A percentile compares a stretch with the other conserved stretches of the same genome.
Evolutionary conservation across 805 yeast genomes (phyloP).

Genomic region (Candida alai): DNA sequence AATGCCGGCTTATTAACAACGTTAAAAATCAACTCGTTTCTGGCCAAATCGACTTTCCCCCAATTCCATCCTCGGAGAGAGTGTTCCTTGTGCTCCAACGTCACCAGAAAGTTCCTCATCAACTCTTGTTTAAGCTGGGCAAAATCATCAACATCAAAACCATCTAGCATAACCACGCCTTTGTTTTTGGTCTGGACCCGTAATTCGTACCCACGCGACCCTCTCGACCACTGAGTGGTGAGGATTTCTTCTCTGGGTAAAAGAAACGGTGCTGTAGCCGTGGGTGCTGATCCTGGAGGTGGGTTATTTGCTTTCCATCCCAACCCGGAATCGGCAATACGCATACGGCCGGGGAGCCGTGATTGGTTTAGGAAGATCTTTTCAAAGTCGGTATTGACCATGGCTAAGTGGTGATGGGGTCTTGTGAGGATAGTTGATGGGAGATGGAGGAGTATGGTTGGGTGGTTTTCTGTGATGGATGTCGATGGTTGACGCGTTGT

Average conservation of each 20-base stretch:
- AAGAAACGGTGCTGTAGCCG: constrained; percentile 64
- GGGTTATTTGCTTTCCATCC: constrained; percentile 74
- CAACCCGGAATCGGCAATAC: constrained; percentile 93
- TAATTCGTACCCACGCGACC: constrained; percentile 86
- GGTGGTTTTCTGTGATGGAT: constrained; percentile 2
- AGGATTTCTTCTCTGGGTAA: constrained; percentile 83
- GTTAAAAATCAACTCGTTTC: constrained; percentile 84
- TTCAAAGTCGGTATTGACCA: constrained; percentile 75
- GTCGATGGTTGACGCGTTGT: constrained; percentile 1
- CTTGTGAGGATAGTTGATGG: constrained; percentile 1
- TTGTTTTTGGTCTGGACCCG: constrained; percentile 84
- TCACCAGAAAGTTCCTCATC: constrained; percentile 67
- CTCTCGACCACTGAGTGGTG: constrained; percentile 86
- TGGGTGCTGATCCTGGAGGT: constrained; percentile 17
- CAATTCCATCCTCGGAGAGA: constrained; percentile 98
- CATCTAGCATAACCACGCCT: constrained; percentile 86
- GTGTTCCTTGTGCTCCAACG: constrained; percentile 82
- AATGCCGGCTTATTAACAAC: constrained; percentile 86
- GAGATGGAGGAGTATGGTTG: background rate
- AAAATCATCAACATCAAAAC: constrained; percentile 84
- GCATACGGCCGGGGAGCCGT: constrained; percentile 77
- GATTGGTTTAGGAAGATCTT: constrained; percentile 88
- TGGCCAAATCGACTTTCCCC: constrained; percentile 91
- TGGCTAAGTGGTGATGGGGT: constrained; percentile 10
- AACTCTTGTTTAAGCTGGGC: constrained; percentile 77